Percentiles rank a stretch among this genome's conserved stretches.
phyloP scores from a whole-genome alignment of 208 protist species.

The Crithidia acanthocephali region DNA sequence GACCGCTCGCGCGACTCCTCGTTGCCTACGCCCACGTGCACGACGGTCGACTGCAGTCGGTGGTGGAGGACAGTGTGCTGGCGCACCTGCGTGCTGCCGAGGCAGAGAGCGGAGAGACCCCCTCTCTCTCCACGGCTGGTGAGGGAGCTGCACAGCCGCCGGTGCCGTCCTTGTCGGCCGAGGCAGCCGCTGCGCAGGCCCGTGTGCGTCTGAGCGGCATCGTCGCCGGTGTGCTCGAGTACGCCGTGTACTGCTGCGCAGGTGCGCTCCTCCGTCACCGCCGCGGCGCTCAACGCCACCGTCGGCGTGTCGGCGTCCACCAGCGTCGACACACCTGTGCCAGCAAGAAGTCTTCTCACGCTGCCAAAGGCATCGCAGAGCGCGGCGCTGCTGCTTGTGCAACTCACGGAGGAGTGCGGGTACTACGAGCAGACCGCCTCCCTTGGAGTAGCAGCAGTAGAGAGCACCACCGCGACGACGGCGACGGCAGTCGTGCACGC shows the following conservation, averaged over 20 bases:
- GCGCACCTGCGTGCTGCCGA: not conserved
- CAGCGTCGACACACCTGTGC: not conserved
- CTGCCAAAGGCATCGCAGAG: slow-evolving; percentile 11
- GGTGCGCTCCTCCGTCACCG: slow-evolving; percentile 22
- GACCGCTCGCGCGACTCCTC: slow-evolving; percentile 30
- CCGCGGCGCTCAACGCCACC: slow-evolving; percentile 24
- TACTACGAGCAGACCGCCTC: slow-evolving; percentile 19
- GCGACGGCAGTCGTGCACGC: slow-evolving; percentile 39
- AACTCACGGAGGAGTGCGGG: slow-evolving; percentile 23
- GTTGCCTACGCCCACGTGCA: slow-evolving; percentile 28
- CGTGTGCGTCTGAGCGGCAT: slow-evolving; percentile 44
- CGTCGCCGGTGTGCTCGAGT: slow-evolving; percentile 67
- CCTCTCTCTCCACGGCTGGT: not conserved
- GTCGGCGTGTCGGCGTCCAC: not conserved
- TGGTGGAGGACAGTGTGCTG: not conserved
- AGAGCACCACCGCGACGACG: not conserved
- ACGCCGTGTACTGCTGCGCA: slow-evolving; percentile 43
- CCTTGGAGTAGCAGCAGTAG: not conserved
- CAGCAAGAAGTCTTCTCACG: not conserved
- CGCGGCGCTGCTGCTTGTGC: slow-evolving; percentile 30
- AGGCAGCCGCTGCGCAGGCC: not conserved
- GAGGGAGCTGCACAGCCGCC: not conserved
- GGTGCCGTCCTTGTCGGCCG: not conserved
- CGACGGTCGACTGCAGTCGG: slow-evolving; percentile 22
- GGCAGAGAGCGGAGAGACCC: too few relatives aligned